Evolutionary conservation across 2,329 filamentous ascomycete species (phyloP), one percentile per base, ranked within the genome.

Genomic region (Verticillium tricorpus): DNA sequence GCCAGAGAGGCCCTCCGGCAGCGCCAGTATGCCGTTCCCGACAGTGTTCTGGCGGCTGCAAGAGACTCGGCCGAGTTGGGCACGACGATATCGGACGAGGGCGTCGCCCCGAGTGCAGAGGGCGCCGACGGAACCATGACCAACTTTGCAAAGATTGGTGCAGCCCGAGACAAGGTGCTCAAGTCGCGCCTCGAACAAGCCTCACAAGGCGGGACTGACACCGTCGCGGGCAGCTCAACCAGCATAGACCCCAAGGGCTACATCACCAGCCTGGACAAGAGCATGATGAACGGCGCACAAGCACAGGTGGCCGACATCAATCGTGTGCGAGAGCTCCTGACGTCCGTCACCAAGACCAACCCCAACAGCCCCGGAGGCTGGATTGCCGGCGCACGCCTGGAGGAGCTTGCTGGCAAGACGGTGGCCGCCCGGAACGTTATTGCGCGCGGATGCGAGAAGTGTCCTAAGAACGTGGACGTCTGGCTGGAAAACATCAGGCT

Each of bases 291-390:
- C 62, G 91, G 92, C 62, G 86, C 88, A 5, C 91, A 96, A 70
- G 86, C 91, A 5, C 90, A 93, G 69, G 91, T 98, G 31, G 94
- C 95, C 63, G 95, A 99, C 71, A 92, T 99, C 73, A 96, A 97
- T 72, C 90, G 95, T 75, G 95, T 96, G 19, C 87, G 95, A 65
- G 89, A 93, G 66, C 83, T 99, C 39, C 80, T 99, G n/a, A 93
- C 97, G 72, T 98, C 94, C 0, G 95, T 98, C 56, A 96, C 97
- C 73, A 96, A 95, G 77, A 97, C 94, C 8, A 99, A 99, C 73
- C 92, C 94, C 2, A 93, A 92, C 65, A 96, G 98, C 71, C 93
- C 91, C 0, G 91, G 95, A 11, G 95, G 93, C 22, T 99, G 96
- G 91, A 96, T 99, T 69, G 95, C 96, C 5, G 91, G 95, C 3